phyloP scores from a whole-genome alignment of 2,329 filamentous ascomycete species.

The Pseudogymnoascus sp. region DNA sequence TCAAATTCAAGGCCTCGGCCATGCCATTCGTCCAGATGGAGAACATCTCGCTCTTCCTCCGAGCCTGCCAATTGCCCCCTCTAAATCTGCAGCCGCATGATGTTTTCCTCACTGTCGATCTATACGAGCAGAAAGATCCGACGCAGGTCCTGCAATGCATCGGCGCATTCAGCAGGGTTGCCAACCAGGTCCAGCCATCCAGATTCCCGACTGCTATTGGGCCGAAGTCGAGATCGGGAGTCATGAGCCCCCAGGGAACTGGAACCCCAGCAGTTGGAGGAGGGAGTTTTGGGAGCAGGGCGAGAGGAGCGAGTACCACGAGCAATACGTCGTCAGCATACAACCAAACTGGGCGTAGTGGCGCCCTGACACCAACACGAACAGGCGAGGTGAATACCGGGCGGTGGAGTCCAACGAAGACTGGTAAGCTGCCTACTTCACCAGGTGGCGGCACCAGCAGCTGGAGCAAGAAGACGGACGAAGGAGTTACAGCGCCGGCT shows the following conservation, averaged over 20 bases:
- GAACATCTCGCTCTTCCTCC: constrained; percentile 93
- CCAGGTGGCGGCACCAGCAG: constrained; percentile 56
- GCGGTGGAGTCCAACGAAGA: constrained; percentile 55
- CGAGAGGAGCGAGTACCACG: constrained; percentile 44
- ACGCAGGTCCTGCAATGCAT: constrained; percentile 92
- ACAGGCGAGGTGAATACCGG: constrained; percentile 39
- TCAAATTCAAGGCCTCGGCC: constrained; percentile 78
- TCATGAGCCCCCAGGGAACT: constrained; percentile 58
- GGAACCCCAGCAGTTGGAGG: constrained; percentile 45
- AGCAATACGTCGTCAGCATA: constrained; percentile 50
- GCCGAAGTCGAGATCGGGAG: constrained; percentile 49
- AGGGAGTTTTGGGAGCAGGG: constrained; percentile 32
- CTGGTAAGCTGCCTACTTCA: constrained; percentile 43
- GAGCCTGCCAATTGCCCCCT: constrained; percentile 75
- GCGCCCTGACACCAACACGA: constrained; percentile 28
- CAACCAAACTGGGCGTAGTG: constrained; percentile 36
- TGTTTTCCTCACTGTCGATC: constrained; percentile 90
- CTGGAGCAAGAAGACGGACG: constrained; percentile 82
- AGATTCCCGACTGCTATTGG: constrained; percentile 71
- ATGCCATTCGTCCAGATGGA: constrained; percentile 99
- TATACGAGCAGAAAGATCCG: constrained; percentile 92
- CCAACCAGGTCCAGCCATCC: constrained; percentile 62
- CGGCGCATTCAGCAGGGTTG: constrained; percentile 80
- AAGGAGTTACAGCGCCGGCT: constrained; percentile 72
- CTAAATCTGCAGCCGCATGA: constrained; percentile 87